phyloP scores from a whole-genome alignment of 2,329 filamentous ascomycete species.

The Podosphaera leucotricha region DNA sequence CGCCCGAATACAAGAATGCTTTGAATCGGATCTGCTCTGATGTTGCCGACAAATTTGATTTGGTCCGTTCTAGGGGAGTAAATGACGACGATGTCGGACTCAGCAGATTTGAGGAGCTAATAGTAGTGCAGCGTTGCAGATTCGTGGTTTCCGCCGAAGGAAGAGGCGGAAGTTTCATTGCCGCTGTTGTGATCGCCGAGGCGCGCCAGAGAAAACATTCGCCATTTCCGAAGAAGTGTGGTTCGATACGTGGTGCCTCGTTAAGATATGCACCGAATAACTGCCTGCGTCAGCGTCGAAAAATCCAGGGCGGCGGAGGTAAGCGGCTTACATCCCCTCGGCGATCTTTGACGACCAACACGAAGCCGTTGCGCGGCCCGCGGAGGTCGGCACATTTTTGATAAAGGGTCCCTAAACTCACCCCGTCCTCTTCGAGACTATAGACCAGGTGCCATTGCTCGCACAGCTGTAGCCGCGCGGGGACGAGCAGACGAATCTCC shows the following conservation, averaged over 20 bases:
- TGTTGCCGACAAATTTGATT: conserved; percentile 17
- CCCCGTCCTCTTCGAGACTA: conserved; percentile 77
- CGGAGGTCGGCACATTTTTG: conserved; percentile 46
- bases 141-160: conserved; percentile 43
- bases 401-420: conserved; percentile 69
- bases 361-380: conserved; percentile 58
- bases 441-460: conserved; percentile 76
- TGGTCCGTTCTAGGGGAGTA: conserved; percentile 15
- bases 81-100: conserved; percentile 8
- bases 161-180: conserved; percentile 35
- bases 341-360: conserved; percentile 64
- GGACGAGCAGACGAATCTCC: conserved; percentile 75
- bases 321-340: conserved; percentile 37
- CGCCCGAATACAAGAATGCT: conserved; percentile 83
- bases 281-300: conserved; percentile 16
- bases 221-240: conserved; percentile 85
- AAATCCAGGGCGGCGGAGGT: too few relatives aligned
- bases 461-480: conserved; percentile 62
- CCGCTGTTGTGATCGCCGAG: conserved; percentile 32
- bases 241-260: conserved; percentile 55
- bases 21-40: conserved; percentile 77
- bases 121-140: conserved; percentile 35
- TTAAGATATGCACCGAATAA: conserved; percentile 88
- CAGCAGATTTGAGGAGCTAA: conserved; percentile 13
- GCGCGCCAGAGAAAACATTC: conserved; percentile 88